These are phyloP conservation scores for Leccinum variicolor DNA, from an alignment of 768 basidiomycete genomes.

Conservation along the genomic window DNA sequence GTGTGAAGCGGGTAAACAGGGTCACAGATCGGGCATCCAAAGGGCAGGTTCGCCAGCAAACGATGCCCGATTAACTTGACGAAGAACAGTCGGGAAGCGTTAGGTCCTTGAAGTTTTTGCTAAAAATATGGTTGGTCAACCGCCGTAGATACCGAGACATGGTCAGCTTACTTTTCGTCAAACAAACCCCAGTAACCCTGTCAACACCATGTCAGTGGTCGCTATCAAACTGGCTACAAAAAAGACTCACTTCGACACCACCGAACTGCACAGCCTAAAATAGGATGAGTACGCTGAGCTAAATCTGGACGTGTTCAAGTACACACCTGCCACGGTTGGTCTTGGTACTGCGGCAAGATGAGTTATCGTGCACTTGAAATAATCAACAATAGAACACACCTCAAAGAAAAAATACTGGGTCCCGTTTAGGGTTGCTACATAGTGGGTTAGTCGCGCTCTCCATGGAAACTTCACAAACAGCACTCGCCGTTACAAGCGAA, in stretches of 20 bases:
- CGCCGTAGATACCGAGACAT: constrained; percentile 14
- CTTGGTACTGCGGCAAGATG: constrained; percentile 48
- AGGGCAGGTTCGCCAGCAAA: not conserved
- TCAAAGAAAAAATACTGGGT: constrained; percentile 91
- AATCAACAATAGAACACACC: constrained; percentile 30
- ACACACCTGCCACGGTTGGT: constrained; percentile 79
- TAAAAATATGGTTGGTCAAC: constrained; percentile 29
- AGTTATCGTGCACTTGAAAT: not conserved
- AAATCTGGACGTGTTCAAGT: not conserved
- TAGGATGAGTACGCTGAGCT: constrained; percentile 2
- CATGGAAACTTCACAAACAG: not conserved
- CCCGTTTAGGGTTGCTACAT: constrained; percentile 65
- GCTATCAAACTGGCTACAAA: not conserved
- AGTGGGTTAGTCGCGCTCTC: constrained; percentile 6
- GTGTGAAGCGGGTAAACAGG: not conserved
- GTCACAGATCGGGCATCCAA: constrained; percentile 7
- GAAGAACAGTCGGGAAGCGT: constrained; percentile 57
- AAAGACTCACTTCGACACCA: constrained; percentile 60
- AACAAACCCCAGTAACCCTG: constrained; percentile 67
- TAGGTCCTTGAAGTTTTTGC: constrained; percentile 69
- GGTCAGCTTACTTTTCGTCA: constrained; percentile 45
- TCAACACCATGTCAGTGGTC: constrained; percentile 8
- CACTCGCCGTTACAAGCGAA: constrained; percentile 64
- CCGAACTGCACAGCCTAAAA: constrained; percentile 59
- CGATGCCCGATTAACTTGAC: not conserved